Percentiles rank a stretch among this genome's conserved stretches.
Conservation (phyloP, 2,329 filamentous ascomycete genomes). For the Colletotrichum cordylinicola region DNA sequence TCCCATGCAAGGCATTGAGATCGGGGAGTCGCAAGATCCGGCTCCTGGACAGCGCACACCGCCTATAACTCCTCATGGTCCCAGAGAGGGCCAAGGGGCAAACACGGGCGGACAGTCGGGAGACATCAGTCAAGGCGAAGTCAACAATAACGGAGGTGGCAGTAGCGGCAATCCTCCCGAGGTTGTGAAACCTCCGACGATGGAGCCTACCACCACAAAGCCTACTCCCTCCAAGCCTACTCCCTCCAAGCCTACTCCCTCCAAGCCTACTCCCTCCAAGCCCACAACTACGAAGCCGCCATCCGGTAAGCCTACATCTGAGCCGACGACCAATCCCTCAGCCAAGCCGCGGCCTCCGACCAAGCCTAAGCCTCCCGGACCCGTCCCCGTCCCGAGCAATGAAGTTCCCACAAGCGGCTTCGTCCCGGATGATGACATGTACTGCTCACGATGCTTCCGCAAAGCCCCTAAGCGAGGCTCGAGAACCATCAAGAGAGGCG, state of each 20-base stretch:
- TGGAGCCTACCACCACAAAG: neutral
- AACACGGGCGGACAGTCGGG: neutral
- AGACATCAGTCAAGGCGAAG: neutral
- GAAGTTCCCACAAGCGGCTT: slow-evolving; percentile 21
- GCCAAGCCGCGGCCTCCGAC: neutral
- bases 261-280: too few relatives aligned
- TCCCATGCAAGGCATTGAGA: neutral
- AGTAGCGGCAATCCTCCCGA: neutral
- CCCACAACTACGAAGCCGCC: neutral
- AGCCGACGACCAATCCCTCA: neutral
- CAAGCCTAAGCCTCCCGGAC: neutral
- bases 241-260: neutral
- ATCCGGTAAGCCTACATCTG: neutral
- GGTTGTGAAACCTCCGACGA: neutral
- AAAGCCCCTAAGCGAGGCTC: slow-evolving; percentile 3
- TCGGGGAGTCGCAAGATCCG: neutral
- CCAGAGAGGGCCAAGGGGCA: neutral
- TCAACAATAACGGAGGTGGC: neutral
- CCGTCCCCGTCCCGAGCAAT: neutral
- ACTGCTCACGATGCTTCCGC: slow-evolving; percentile 32
- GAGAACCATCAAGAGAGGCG: neutral
- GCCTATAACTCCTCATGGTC: neutral
- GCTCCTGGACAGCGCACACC: neutral
- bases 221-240: neutral
- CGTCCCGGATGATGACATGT: slow-evolving; percentile 31